Conservation (phyloP, 495 filamentous ascomycete species). For the Daldinia vernicosa region DNA sequence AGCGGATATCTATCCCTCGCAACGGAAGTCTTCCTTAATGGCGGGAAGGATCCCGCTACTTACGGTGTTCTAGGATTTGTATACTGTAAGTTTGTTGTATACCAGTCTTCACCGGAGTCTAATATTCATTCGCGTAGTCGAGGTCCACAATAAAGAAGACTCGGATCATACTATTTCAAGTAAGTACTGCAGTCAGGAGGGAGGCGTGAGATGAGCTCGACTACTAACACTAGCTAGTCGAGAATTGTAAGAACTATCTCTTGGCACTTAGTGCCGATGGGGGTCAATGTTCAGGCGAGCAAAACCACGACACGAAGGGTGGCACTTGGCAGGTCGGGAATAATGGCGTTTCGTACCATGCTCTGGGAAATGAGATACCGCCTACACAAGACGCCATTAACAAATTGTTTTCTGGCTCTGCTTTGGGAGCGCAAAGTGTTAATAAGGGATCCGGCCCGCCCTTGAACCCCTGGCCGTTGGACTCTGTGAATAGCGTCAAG, state of each 20-base stretch:
- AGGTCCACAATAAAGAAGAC: conserved; percentile 45
- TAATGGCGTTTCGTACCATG: conserved; percentile 44
- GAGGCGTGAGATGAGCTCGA: not conserved
- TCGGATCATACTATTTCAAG: conserved; percentile 43
- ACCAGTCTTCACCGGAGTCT: not conserved
- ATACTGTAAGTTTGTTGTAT: conserved; percentile 36
- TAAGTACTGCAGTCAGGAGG: conserved; percentile 19
- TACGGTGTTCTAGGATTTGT: conserved; percentile 45
- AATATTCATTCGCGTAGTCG: conserved; percentile 29
- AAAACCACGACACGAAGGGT: conserved; percentile 46
- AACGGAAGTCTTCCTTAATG: conserved; percentile 45
- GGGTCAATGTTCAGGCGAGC: conserved; percentile 41
- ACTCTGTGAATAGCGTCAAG: conserved; percentile 42
- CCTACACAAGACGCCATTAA: conserved; percentile 45
- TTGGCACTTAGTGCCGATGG: conserved; percentile 34
- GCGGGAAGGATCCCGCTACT: conserved; percentile 34
- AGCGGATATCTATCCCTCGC: conserved; percentile 44
- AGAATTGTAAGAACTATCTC: conserved; percentile 40
- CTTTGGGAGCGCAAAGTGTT: conserved; percentile 36
- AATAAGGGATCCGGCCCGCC: conserved; percentile 42
- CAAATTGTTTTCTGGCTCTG: conserved; percentile 40
- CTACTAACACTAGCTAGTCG: conserved; percentile 34
- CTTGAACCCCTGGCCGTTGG: conserved; percentile 46
- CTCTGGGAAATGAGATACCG: conserved; percentile 40
- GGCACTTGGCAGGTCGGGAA: conserved; percentile 46